Evolutionary conservation across 768 basidiomycete species (phyloP).

Genomic region (Suillus americanus): DNA sequence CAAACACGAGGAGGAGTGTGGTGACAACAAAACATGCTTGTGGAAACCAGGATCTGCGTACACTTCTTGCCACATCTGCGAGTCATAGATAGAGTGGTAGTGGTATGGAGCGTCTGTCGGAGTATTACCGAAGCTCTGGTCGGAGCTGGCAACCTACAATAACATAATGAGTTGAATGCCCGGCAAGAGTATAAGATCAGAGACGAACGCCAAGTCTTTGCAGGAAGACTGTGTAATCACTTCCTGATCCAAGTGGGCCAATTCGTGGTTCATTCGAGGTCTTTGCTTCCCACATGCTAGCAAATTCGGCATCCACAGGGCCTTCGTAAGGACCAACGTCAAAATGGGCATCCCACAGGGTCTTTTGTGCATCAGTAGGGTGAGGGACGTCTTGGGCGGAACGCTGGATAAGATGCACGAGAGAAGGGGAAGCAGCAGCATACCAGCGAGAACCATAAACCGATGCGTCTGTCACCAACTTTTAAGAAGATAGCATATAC

Average conservation of each 20-base stretch:
- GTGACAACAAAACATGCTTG: constrained; percentile 41
- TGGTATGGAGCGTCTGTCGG: constrained; percentile 66
- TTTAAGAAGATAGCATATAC: constrained; percentile 8
- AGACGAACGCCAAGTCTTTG: constrained; percentile 67
- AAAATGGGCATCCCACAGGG: constrained; percentile 58
- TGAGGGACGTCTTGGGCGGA: constrained; percentile 58
- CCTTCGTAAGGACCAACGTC: constrained; percentile 54
- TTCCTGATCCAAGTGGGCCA: constrained; percentile 74
- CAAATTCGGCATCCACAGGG: constrained; percentile 42
- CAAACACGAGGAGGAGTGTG: neutral
- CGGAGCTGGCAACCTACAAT: constrained; percentile 33
- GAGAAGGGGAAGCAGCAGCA: constrained; percentile 57
- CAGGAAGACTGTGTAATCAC: constrained; percentile 91
- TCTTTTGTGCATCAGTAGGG: constrained; percentile 47
- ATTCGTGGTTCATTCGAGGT: constrained; percentile 35
- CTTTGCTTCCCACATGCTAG: constrained; percentile 38
- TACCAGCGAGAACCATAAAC: constrained; percentile 55
- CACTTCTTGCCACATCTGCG: constrained; percentile 66
- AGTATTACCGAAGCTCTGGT: constrained; percentile 32
- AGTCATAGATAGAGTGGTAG: constrained; percentile 77
- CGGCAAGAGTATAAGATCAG: neutral
- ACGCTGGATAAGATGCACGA: constrained; percentile 55
- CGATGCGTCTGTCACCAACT: constrained; percentile 44
- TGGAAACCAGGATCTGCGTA: constrained; percentile 78
- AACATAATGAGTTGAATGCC: constrained; percentile 3